These are phyloP conservation scores for Oryza meridionalis DNA, from an alignment of 176 grass and related monocot species.

Conservation along the genomic window DNA sequence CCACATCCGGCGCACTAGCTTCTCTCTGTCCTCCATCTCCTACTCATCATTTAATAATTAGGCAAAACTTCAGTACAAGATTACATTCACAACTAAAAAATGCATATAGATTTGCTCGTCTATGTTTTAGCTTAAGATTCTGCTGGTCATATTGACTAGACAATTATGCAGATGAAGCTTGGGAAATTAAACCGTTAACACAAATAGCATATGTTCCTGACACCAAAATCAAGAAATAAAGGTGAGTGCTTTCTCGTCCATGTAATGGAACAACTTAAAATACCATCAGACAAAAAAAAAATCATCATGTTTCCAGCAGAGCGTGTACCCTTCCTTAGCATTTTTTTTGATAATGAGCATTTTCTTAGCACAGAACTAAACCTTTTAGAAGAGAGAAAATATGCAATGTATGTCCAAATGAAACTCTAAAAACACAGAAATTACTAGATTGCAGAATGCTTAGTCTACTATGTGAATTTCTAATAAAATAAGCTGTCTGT, in stretches of 20 bases:
- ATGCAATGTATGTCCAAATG: background rate
- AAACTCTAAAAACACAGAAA: background rate
- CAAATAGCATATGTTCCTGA: background rate
- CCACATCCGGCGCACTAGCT: conserved; percentile 80
- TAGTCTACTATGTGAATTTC: background rate
- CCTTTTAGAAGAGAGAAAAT: background rate
- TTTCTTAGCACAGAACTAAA: background rate
- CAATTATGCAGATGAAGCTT: conserved; percentile 10
- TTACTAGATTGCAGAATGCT: background rate
- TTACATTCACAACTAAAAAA: background rate
- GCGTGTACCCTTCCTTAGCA: background rate
- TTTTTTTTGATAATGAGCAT: background rate
- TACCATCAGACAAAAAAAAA: background rate
- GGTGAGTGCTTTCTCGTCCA: background rate
- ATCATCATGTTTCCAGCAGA: background rate
- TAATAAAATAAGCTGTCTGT: background rate
- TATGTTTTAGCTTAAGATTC: background rate
- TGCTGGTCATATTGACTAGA: background rate
- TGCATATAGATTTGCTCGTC: background rate
- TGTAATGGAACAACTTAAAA: conserved; percentile 14
- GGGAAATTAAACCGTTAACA: background rate
- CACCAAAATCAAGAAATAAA: conserved; percentile 9
- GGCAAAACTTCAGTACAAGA: conserved; percentile 1
- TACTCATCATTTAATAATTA: conserved; percentile 35
- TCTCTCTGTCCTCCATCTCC: conserved; percentile 96